Conservation (phyloP, 78 protist genomes). For the Planoprotostelium fungivorum region DNA sequence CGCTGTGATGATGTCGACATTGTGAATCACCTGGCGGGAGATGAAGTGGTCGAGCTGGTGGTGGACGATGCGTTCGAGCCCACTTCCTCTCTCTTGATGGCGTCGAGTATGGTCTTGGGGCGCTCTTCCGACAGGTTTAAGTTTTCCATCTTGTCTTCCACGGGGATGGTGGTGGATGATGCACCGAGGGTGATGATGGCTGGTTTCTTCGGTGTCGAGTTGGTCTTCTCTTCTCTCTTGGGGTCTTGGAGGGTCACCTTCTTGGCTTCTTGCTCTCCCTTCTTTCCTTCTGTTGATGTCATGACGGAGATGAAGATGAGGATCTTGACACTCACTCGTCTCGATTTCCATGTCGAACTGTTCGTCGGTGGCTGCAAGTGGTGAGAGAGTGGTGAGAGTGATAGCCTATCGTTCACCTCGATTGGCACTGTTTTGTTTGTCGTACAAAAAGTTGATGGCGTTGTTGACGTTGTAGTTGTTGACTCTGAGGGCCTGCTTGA, state of each 20-base stretch:
- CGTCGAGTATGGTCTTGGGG: neutral
- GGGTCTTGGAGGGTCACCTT: no score
- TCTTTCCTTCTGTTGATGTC: neutral
- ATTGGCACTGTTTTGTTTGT: neutral
- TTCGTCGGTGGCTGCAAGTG: neutral
- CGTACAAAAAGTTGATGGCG: neutral
- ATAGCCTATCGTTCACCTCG: neutral
- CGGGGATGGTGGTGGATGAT: neutral
- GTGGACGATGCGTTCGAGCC: neutral
- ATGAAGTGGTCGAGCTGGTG: neutral
- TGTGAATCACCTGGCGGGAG: neutral
- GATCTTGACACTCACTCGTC: neutral
- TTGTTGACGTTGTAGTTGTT: neutral
- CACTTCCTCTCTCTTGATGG: neutral
- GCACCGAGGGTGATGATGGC: neutral
- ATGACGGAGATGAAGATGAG: neutral
- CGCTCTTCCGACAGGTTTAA: neutral
- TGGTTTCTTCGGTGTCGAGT: neutral
- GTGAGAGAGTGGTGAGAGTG: no score
- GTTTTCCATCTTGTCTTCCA: neutral
- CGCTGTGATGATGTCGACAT: neutral
- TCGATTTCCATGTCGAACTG: neutral
- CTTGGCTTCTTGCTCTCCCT: neutral
- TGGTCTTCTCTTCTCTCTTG: neutral
- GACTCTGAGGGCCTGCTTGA: neutral